These are phyloP conservation scores for Talaromyces adpressus DNA, from an alignment of 495 filamentous ascomycete species.

Conservation along the genomic window DNA sequence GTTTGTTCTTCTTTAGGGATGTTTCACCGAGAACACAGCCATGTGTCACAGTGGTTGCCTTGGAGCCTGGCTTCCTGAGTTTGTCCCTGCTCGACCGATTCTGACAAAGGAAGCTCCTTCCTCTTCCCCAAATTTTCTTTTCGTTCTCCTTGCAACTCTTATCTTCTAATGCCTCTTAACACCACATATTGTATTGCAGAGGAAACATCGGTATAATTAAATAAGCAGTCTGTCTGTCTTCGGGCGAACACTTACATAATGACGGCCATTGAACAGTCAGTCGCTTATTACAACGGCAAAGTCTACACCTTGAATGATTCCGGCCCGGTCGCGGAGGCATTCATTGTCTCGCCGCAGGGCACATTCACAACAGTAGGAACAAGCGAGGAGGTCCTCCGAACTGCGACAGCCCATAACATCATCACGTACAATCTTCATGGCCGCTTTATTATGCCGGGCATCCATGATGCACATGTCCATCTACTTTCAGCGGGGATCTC, in stretches of 20 bases:
- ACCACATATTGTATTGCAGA: not conserved
- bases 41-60: too few species aligned
- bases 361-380: not conserved
- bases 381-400: not conserved
- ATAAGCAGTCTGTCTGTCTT: not conserved
- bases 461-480: slow-evolving; percentile 6
- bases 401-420: not conserved
- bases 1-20: too few species aligned
- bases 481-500: not conserved
- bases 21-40: too few species aligned
- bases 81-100: too few species aligned
- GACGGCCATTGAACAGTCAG: not conserved
- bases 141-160: not conserved
- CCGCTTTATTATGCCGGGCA: slow-evolving; percentile 3
- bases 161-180: not conserved
- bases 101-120: not conserved
- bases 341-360: slow-evolving; percentile 1
- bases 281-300: slow-evolving; percentile 6
- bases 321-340: not conserved
- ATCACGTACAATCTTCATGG: slow-evolving; percentile 1
- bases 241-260: not conserved
- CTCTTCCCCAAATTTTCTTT: not conserved
- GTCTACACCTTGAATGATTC: slow-evolving; percentile 1
- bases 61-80: too few species aligned
- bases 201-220: not conserved